Evolutionary conservation across 2,329 filamentous ascomycete genomes (phyloP).

Genomic region (Bipolaris oryzae): DNA sequence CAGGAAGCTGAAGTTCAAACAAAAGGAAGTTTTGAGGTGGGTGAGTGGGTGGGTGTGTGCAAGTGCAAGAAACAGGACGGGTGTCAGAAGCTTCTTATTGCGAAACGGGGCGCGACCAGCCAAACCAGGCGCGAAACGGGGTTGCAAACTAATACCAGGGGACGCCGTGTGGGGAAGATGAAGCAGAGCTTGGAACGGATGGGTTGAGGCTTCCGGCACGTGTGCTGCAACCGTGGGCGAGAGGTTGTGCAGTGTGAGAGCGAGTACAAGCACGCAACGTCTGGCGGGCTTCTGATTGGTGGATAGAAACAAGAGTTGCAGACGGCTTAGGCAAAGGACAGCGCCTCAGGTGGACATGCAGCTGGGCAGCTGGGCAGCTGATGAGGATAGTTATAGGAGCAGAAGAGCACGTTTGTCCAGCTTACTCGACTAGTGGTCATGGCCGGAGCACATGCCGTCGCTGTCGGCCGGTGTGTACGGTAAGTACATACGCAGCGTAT

Average conservation of each 20-base stretch:
- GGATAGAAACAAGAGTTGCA: background rate
- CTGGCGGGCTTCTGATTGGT: slow-evolving; percentile 12
- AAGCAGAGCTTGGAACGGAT: background rate
- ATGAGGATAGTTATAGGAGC: slow-evolving; percentile 1
- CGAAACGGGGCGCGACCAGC: background rate
- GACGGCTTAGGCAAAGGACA: slow-evolving; percentile 2
- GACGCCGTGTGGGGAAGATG: background rate
- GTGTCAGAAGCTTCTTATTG: slow-evolving; percentile 8
- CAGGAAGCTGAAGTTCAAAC: background rate
- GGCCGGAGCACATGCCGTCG: background rate
- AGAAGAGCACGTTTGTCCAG: slow-evolving; percentile 6
- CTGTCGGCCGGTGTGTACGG: background rate
- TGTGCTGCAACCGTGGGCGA: background rate
- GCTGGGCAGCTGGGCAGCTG: background rate
- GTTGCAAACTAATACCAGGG: background rate
- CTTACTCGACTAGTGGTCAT: slow-evolving; percentile 10
- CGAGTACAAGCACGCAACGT: slow-evolving; percentile 15
- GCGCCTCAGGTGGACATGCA: slow-evolving; percentile 3
- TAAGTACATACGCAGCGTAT: too few species aligned
- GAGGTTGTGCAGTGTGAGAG: slow-evolving; percentile 7
- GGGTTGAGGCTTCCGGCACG: background rate
- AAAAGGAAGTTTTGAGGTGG: background rate
- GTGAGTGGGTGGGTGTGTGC: background rate
- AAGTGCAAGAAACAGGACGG: background rate
- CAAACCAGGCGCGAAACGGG: slow-evolving; percentile 3